Percentiles rank a stretch among this genome's conserved stretches.
phyloP scores from a whole-genome alignment of 768 basidiomycete genomes.

The Clavaria fumosa region DNA sequence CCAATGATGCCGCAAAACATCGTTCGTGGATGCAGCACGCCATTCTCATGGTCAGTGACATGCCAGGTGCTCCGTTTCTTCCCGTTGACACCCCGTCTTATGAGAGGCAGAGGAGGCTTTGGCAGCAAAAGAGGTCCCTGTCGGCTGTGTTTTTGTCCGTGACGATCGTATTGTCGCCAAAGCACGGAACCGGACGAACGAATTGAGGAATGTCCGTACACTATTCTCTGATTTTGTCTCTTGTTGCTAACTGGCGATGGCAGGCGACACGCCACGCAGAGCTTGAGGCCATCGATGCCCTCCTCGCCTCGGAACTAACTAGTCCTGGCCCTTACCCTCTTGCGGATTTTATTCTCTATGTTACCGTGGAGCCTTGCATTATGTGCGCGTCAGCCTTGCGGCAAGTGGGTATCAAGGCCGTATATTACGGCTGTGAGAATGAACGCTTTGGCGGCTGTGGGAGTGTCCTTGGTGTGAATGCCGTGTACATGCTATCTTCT shows the following conservation, averaged over 20 bases:
- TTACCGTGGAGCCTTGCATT: slow-evolving; percentile 97
- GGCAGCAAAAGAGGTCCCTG: slow-evolving; percentile 76
- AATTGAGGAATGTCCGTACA: slow-evolving; percentile 67
- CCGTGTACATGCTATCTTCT: slow-evolving; percentile 33
- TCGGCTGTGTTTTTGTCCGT: slow-evolving; percentile 90
- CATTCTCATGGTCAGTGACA: no score
- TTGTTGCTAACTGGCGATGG: slow-evolving; percentile 5
- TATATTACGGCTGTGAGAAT: slow-evolving; percentile 88
- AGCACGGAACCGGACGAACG: slow-evolving; percentile 89
- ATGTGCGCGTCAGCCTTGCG: slow-evolving; percentile 97
- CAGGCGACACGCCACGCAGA: slow-evolving; percentile 97
- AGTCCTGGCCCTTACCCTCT: slow-evolving; percentile 57
- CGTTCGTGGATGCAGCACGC: no score
- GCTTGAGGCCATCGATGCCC: slow-evolving; percentile 86
- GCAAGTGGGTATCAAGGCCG: slow-evolving; percentile 81
- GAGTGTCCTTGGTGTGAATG: slow-evolving; percentile 82
- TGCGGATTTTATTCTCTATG: slow-evolving; percentile 72
- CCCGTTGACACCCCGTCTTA: no score
- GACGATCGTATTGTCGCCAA: slow-evolving; percentile 61
- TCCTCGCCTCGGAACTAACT: slow-evolving; percentile 47
- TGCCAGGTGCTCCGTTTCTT: no score
- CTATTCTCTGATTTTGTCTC: slow-evolving; percentile 2
- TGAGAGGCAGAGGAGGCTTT: slow-evolving; percentile 75
- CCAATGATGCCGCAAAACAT: no score
- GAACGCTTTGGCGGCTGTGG: slow-evolving; percentile 96